Evolutionary conservation across 2,329 filamentous ascomycete genomes (phyloP), one percentile per base, ranked within the genome.

Genomic region (Alternaria angustiovoidea): DNA sequence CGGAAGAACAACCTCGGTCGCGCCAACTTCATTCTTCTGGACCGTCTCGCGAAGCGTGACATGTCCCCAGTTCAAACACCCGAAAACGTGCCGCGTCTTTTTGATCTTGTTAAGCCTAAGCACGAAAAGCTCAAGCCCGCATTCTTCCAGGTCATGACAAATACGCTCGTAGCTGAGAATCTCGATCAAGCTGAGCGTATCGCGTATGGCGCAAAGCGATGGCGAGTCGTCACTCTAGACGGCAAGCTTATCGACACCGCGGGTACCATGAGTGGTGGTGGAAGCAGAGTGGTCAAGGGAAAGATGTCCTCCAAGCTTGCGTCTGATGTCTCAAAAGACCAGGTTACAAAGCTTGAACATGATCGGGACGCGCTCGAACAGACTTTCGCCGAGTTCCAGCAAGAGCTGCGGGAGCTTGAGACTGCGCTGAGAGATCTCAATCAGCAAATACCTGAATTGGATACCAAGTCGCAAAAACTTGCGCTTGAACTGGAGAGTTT

Each of bases 181-280:
- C 86, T 99, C 14, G 89, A 92, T n/a, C 95, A 99, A 77, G 96
- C 95, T 2, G 97, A 98, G 79, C 89, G 95, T 47, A 97, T 99
- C 67, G 95, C 95, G 7, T 99, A 98, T 72, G 94, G 95, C 42
- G 92, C 92, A 46, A 92, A 89, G 82, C 85, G 95, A 78, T 99
- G 95, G 95, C 89, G 95, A 66, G 95, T 99, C 3, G 95, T 99
- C 41, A 99, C 95, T 0, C 86, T 99, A 2, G 93, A 94, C 62
- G 95, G 95, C 49, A 94, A 97, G 78, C 86, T 99, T 53, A 98
- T 99, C 68, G 95, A 99, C 81, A 96, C 96, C 77, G 97, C 94
- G 1, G 95, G 95, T 84, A 98, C 95, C 36, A 98, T 99, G 95
- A 97, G 92, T 59, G 95, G 95, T 83, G 95, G 95, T 84, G 95